phyloP scores from a whole-genome alignment of 805 yeast species.

The Suhomyces vadensis region DNA sequence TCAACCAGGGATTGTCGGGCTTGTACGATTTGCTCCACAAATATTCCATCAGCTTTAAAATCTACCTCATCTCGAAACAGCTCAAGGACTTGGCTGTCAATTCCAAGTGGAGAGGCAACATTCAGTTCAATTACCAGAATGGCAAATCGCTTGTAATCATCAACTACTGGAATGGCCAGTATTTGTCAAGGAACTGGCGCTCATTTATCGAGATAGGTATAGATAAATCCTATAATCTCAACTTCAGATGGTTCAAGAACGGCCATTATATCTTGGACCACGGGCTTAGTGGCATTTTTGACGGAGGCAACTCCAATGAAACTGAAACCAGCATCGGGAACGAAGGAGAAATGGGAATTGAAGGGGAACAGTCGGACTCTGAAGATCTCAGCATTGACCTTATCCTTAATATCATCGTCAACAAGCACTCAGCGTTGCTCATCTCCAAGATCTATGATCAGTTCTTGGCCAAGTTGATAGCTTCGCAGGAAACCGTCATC shows the following conservation, averaged over 20 bases:
- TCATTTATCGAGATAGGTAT: slow-evolving; percentile 65
- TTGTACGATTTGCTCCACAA: slow-evolving; percentile 57
- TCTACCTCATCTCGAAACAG: slow-evolving; percentile 60
- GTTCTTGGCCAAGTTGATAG: slow-evolving; percentile 4
- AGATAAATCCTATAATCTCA: slow-evolving; percentile 46
- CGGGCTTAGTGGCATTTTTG: slow-evolving; percentile 15
- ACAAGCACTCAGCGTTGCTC: slow-evolving; percentile 39
- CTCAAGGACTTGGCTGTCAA: slow-evolving; percentile 47
- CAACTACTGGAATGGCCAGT: slow-evolving; percentile 60
- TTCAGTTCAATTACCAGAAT: slow-evolving; percentile 58
- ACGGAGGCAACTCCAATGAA: background rate
- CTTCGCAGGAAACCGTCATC: slow-evolving; percentile 1
- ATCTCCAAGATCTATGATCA: slow-evolving; percentile 24
- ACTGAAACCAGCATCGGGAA: slow-evolving; percentile 23
- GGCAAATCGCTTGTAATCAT: slow-evolving; percentile 55
- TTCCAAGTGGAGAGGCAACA: slow-evolving; percentile 57
- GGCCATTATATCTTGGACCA: slow-evolving; percentile 41
- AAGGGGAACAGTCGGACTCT: slow-evolving; percentile 27
- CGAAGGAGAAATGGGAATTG: background rate
- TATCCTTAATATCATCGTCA: slow-evolving; percentile 36
- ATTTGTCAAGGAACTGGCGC: slow-evolving; percentile 45
- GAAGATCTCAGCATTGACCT: slow-evolving; percentile 38
- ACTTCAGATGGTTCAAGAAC: slow-evolving; percentile 64
- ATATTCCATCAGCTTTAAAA: slow-evolving; percentile 64
- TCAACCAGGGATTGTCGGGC: slow-evolving; percentile 48